Evolutionary conservation across 352 stramenopile genomes (phyloP).

Genomic region (Phytophthora fragariaefolia): DNA sequence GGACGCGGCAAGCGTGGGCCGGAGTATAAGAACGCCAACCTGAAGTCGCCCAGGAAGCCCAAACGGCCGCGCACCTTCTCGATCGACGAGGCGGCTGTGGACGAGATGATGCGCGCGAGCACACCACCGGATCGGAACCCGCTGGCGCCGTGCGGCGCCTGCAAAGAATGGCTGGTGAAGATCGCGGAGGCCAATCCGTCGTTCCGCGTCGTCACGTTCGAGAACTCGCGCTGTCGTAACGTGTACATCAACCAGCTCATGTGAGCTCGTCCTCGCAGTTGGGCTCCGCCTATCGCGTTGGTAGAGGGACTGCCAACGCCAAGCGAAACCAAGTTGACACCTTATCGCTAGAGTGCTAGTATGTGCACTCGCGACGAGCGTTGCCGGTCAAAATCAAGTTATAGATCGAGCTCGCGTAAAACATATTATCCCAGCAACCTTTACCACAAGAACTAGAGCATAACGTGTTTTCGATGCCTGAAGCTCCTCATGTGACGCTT

Average conservation of each 20-base stretch:
- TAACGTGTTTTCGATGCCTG: too few species aligned
- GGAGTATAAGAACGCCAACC: conserved; percentile 39
- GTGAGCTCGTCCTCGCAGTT: conserved; percentile 35
- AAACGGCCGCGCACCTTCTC: conserved; percentile 88
- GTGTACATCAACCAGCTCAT: conserved; percentile 92
- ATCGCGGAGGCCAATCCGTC: conserved; percentile 98
- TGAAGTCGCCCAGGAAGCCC: conserved; percentile 60
- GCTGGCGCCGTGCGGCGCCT: conserved; percentile 97
- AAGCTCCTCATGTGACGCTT: conserved; percentile 14
- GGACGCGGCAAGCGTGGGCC: conserved; percentile 32
- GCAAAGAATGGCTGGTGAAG: conserved; percentile 99
- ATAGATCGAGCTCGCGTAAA: too few species aligned
- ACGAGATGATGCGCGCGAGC: conserved; percentile 43
- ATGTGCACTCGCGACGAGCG: too few species aligned
- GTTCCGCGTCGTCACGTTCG: conserved; percentile 98
- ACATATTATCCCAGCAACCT: too few species aligned
- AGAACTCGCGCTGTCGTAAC: conserved; percentile 93
- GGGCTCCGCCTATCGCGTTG: neutral
- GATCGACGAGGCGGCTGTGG: conserved; percentile 70
- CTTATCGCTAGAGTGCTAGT: too few species aligned
- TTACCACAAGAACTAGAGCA: too few species aligned
- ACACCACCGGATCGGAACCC: conserved; percentile 92
- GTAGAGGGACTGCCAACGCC: neutral
- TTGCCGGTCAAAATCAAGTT: too few species aligned
- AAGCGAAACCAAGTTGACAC: too few species aligned